These are phyloP conservation scores for Albophoma yamanashiensis DNA, from an alignment of 2,329 filamentous ascomycete genomes.

Conservation along the genomic window DNA sequence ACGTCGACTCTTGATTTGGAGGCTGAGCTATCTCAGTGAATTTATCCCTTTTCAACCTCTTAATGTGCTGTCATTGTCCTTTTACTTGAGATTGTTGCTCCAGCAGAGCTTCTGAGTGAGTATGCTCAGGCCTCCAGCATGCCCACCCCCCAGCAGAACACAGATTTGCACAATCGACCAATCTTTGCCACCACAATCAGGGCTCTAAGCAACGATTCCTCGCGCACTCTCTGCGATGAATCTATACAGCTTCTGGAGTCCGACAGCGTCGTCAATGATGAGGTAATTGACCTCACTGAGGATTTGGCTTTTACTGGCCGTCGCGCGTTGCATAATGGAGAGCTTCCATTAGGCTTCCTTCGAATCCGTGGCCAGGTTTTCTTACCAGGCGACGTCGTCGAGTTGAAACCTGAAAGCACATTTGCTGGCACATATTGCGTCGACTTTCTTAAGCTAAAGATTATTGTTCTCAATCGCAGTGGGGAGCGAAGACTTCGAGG, in stretches of 20 bases:
- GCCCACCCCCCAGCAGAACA: too few species aligned
- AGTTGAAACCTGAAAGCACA: conserved; percentile 11
- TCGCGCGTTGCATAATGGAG: conserved; percentile 8
- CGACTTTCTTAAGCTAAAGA: conserved; percentile 29
- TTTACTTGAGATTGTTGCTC: too few species aligned
- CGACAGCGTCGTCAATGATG: conserved; percentile 6
- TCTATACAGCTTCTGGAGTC: neutral
- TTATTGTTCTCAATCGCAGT: conserved; percentile 21
- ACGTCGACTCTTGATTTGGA: too few species aligned
- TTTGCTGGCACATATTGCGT: conserved; percentile 13
- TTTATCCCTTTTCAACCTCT: too few species aligned
- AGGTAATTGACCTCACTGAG: conserved; percentile 23
- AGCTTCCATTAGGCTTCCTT: conserved; percentile 11
- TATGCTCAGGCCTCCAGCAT: too few species aligned
- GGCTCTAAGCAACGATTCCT: neutral
- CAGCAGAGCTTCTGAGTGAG: too few species aligned
- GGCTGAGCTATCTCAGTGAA: too few species aligned
- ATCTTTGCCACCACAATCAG: neutral
- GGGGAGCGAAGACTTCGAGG: conserved; percentile 24
- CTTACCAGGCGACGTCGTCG: conserved; percentile 15
- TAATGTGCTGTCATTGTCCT: too few species aligned
- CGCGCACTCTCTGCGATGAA: conserved; percentile 12
- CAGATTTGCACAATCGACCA: too few species aligned
- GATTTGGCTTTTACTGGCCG: conserved; percentile 9
- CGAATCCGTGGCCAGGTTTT: conserved; percentile 5